Conservation (phyloP, 2,329 filamentous ascomycete genomes). For the Catunica adiposa region DNA sequence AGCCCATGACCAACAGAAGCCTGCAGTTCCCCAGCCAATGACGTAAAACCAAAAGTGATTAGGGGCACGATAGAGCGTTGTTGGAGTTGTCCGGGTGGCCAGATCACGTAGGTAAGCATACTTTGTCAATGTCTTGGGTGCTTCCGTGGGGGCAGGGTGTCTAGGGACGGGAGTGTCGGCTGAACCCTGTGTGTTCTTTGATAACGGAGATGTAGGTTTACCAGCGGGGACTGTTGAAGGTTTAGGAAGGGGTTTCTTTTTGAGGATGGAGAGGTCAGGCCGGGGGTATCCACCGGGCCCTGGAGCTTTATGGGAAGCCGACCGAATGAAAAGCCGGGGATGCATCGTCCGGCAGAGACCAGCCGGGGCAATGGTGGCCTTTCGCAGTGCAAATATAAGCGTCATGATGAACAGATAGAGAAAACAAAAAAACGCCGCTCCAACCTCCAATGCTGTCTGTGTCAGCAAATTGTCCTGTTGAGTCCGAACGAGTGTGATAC, state of each 20-base stretch:
- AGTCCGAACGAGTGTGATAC: background rate
- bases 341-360: background rate
- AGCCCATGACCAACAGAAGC: constrained; percentile 36
- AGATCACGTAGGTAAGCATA: constrained; percentile 39
- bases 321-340: background rate
- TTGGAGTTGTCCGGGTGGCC: constrained; percentile 36
- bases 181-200: constrained; percentile 6
- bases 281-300: background rate
- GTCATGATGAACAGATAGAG: constrained; percentile 4
- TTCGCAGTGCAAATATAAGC: constrained; percentile 2
- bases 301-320: constrained; percentile 8
- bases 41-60: constrained; percentile 47
- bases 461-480: background rate
- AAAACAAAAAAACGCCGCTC: too few relatives aligned
- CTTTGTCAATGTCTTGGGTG: constrained; percentile 13
- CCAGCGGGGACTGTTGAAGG: background rate
- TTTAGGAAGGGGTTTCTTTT: background rate
- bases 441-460: background rate
- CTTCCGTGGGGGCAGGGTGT: background rate
- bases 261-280: background rate
- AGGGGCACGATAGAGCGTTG: constrained; percentile 47
- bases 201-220: constrained; percentile 8
- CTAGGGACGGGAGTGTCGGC: constrained; percentile 5
- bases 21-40: constrained; percentile 39
- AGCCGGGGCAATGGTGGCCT: background rate